A percentile compares a stretch with the other conserved stretches of the same genome.
Conservation (phyloP, 106 monocot genomes). For the Dioscorea zingiberensis region DNA sequence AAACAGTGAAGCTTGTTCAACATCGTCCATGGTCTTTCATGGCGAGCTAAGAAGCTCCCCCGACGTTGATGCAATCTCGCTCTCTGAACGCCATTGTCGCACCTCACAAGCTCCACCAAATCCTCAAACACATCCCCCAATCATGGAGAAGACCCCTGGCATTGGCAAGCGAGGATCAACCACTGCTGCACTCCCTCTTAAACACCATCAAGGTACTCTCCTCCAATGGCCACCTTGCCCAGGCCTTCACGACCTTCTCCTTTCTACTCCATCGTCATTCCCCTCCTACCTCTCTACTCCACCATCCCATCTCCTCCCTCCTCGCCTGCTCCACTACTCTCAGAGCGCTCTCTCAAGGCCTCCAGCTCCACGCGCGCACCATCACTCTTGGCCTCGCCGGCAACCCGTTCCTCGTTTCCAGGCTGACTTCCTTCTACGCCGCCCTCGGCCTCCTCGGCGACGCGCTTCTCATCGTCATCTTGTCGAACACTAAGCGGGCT, state of each 20-base stretch:
- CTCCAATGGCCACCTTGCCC: constrained; percentile 21
- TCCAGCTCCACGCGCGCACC: constrained; percentile 63
- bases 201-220: no score
- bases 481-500: constrained; percentile 3
- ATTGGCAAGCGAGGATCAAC: background rate
- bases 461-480: constrained; percentile 26
- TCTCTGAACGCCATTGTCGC: background rate
- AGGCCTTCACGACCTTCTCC: constrained; percentile 42
- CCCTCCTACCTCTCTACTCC: constrained; percentile 23
- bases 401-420: constrained; percentile 19
- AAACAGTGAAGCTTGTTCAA: no score
- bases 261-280: constrained; percentile 26
- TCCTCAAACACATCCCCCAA: background rate
- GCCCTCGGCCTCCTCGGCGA: constrained; percentile 17
- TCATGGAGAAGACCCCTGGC: background rate
- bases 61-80: background rate
- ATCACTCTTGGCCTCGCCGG: constrained; percentile 36
- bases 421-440: constrained; percentile 50
- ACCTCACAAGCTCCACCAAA: background rate
- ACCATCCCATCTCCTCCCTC: constrained; percentile 39
- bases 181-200: no score
- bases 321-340: constrained; percentile 29
- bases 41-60: background rate
- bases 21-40: no score
- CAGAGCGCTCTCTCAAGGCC: constrained; percentile 26